These are phyloP conservation scores for Ceratocystis huliohia DNA, from an alignment of 2,329 filamentous ascomycete genomes.

Conservation along the genomic window DNA sequence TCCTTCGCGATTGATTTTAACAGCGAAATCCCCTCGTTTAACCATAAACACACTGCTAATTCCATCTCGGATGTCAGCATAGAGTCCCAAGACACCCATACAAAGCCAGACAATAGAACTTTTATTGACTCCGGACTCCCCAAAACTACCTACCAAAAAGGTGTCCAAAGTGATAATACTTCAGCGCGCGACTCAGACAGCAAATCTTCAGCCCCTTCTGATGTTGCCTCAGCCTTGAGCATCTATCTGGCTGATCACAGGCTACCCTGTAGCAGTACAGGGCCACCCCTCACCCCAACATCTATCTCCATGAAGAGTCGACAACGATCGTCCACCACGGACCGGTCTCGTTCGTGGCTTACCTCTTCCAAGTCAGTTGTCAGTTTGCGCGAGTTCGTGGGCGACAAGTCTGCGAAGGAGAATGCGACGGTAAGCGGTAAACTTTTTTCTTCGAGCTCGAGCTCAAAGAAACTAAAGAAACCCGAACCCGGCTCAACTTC, in stretches of 20 bases:
- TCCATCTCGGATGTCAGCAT: conserved; percentile 30
- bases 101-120: not conserved
- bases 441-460: conserved; percentile 11
- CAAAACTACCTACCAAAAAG: not conserved
- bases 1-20: conserved; percentile 25
- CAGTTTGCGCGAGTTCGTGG: conserved; percentile 28
- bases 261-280: conserved; percentile 8
- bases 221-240: conserved; percentile 15
- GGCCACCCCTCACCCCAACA: conserved; percentile 16
- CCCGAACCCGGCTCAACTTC: not conserved
- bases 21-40: conserved; percentile 43
- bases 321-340: conserved; percentile 37
- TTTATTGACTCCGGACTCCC: not conserved
- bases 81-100: not conserved
- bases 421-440: conserved; percentile 4
- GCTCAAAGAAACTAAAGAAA: conserved; percentile 14
- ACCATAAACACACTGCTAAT: conserved; percentile 38
- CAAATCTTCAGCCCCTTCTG: conserved; percentile 9
- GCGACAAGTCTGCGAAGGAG: conserved; percentile 22
- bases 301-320: conserved; percentile 25
- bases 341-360: conserved; percentile 42
- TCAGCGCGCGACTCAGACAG: conserved; percentile 6
- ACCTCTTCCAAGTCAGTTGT: conserved; percentile 34
- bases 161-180: not conserved
- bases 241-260: conserved; percentile 7